Base-by-base conservation (phyloP, 768 basidiomycete species). In the Russula foetens region DNA sequence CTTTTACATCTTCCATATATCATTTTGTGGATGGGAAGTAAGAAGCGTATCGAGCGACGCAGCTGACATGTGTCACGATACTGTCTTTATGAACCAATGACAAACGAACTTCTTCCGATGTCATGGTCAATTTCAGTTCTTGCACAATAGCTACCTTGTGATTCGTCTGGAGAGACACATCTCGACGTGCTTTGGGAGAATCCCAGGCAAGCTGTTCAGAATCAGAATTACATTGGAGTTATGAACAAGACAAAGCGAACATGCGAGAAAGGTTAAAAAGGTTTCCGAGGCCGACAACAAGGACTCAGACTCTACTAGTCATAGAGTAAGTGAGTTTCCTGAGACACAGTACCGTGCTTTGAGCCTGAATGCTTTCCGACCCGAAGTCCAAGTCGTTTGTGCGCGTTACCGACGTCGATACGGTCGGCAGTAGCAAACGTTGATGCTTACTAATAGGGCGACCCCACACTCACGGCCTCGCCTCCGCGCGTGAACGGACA, bases 241-340 rank as follows among this genome's bases (percentile, higher is more conserved):
- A 60, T 57, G 60, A 52, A 31, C 33, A 31, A 4, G 35, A 23
- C 14, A 31, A n/a, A 24, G 14, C 1, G 29, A 19, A 19, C 0
- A 24, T 17, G 19, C 3, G 50, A 23, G 31, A 38, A 39, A 11
- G 90, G 66, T 78, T 77, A 0, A 88, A 81, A 1, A 84, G 67
- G 64, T 92, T 92, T 19, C 90, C 90, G 31, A 92, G 76, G 9
- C 90, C 90, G 33, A 81, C 88, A 29, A 91, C 67, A 39, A 90
- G 77, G 50, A 88, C n/a, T n/a, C n/a, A n/a, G n/a, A n/a, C 64
- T 55, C 53, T 45, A 15, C 60, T 45, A 33, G 41, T 7, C 60
- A 57, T 57, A 28, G 11, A 24, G 26, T 17, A 12, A 4, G 15
- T 4, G 17, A 14, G n/a, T n/a, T n/a, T n/a, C n/a, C n/a, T n/a